Conservation (phyloP, 805 yeast genomes). For the Myxozyma geophila region DNA sequence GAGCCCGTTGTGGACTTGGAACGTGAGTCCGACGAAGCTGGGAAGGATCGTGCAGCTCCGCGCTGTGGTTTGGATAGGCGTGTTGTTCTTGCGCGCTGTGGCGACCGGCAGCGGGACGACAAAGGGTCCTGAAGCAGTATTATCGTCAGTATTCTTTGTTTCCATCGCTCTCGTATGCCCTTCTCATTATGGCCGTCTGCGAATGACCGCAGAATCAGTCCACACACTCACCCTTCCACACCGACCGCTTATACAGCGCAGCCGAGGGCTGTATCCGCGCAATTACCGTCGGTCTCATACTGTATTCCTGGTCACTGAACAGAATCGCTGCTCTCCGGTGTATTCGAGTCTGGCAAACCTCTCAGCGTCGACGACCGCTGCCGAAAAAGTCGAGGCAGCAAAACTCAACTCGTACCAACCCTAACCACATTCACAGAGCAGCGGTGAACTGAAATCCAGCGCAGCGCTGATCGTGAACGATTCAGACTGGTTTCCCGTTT, state of each 20-base stretch:
- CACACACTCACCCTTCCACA: slow-evolving; percentile 47
- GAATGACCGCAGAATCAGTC: neutral
- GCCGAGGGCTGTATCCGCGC: slow-evolving; percentile 44
- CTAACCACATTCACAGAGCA: no score
- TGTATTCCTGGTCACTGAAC: neutral
- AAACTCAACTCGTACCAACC: neutral
- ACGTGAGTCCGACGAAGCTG: slow-evolving; percentile 90
- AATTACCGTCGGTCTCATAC: slow-evolving; percentile 9
- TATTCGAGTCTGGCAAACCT: neutral
- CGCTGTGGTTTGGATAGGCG: slow-evolving; percentile 95
- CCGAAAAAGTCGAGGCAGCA: neutral
- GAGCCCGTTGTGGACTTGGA: slow-evolving; percentile 95
- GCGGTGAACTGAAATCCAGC: no score
- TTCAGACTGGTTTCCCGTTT: no score
- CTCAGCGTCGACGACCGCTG: neutral
- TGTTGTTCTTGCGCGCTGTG: slow-evolving; percentile 75
- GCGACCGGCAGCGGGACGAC: slow-evolving; percentile 94
- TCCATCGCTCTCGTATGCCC: neutral
- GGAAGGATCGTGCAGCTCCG: slow-evolving; percentile 93
- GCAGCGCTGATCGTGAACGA: no score
- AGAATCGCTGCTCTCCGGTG: no score
- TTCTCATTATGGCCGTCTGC: neutral
- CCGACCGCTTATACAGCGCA: slow-evolving; percentile 48
- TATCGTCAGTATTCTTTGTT: no score
- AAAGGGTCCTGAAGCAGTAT: slow-evolving; percentile 64